Conservation (phyloP, 1,284 basidiomycete genomes). For the Volvariella volvacea region DNA sequence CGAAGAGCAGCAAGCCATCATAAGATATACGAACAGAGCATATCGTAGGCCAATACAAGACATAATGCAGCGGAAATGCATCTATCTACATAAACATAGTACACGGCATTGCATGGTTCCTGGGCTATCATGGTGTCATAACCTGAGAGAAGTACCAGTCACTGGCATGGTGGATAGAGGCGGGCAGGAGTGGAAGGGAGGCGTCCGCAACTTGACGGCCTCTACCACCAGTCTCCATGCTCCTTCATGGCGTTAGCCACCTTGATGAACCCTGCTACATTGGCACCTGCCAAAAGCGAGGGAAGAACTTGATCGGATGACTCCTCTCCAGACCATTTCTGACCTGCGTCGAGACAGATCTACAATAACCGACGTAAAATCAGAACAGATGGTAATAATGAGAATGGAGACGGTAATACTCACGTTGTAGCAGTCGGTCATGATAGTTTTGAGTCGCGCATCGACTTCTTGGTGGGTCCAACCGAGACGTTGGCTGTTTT, state of each 20-base stretch:
- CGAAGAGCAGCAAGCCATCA: no score
- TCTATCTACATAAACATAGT: no score
- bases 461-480: slow-evolving; percentile 71
- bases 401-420: slow-evolving; percentile 12
- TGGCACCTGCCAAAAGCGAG: slow-evolving; percentile 64
- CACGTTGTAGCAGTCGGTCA: slow-evolving; percentile 59
- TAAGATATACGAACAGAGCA: no score
- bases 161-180: no score
- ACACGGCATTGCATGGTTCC: no score
- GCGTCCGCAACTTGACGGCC: neutral
- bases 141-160: no score
- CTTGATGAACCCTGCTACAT: slow-evolving; percentile 75
- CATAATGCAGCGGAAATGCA: no score
- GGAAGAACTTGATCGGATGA: slow-evolving; percentile 39
- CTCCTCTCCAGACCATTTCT: slow-evolving; percentile 51
- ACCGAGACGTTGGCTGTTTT: slow-evolving; percentile 65
- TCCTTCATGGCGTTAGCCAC: slow-evolving; percentile 62
- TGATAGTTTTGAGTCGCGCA: slow-evolving; percentile 68
- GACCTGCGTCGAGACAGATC: slow-evolving; percentile 55
- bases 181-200: neutral
- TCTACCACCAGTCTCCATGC: slow-evolving; percentile 73
- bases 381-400: slow-evolving; percentile 5
- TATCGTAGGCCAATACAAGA: no score
- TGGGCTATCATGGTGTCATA: no score
- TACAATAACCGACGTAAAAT: slow-evolving; percentile 12